phyloP scores from a whole-genome alignment of 768 basidiomycete species.

The Russula earlei region DNA sequence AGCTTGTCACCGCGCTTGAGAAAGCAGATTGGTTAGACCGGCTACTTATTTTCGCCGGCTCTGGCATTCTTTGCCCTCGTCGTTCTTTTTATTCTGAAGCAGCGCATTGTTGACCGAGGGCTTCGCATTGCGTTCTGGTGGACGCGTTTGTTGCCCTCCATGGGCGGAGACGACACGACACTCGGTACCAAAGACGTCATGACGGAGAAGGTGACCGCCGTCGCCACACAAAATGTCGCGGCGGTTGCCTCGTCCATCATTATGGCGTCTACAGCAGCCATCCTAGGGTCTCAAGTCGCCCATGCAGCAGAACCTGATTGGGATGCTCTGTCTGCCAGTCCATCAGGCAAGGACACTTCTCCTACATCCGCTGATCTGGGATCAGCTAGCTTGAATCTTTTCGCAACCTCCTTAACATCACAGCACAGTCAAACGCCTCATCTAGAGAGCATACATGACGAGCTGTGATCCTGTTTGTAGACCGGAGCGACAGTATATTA shows the following conservation, averaged over 20 bases:
- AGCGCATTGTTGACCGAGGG: constrained; percentile 73
- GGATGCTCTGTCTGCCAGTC: background rate
- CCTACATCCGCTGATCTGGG: background rate
- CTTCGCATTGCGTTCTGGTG: constrained; percentile 81
- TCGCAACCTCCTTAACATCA: background rate
- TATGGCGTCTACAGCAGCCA: background rate
- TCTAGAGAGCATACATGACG: constrained; percentile 3
- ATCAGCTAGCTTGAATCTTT: background rate
- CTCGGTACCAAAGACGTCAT: background rate
- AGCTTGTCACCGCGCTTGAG: constrained; percentile 81
- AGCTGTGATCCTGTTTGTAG: constrained; percentile 3
- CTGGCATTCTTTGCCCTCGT: constrained; percentile 79
- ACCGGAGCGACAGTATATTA: background rate
- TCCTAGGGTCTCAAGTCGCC: background rate
- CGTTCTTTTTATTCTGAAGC: constrained; percentile 80
- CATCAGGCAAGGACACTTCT: background rate
- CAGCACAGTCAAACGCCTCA: background rate
- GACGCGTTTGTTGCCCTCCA: constrained; percentile 58
- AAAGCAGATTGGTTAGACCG: constrained; percentile 90
- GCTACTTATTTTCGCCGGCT: constrained; percentile 67
- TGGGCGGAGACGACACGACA: background rate
- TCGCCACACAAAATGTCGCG: background rate
- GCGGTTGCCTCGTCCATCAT: background rate
- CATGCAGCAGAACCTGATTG: background rate
- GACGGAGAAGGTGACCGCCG: background rate